Evolutionary conservation across 345 rosid species (phyloP).

Genomic region (Adansonia digitata): DNA sequence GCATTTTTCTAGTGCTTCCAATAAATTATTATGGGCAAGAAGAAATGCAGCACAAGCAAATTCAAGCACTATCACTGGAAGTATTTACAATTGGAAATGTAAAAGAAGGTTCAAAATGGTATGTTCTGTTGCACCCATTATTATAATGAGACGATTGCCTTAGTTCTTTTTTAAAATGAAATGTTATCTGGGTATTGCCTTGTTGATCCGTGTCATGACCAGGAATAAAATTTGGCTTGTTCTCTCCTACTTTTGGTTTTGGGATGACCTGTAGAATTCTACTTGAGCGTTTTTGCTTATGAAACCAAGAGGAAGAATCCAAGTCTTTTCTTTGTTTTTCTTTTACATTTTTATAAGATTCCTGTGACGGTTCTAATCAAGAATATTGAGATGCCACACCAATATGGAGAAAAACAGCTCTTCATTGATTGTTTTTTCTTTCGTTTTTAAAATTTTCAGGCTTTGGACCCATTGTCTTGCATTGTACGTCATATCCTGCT

Average conservation of each 20-base stretch:
- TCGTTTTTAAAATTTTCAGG: constrained; percentile 37
- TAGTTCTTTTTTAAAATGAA: background rate
- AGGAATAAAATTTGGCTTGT: background rate
- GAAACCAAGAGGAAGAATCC: background rate
- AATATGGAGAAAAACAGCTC: background rate
- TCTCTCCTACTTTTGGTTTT: background rate
- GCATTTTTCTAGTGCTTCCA: constrained; percentile 70
- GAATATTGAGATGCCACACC: background rate
- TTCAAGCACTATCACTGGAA: constrained; percentile 49
- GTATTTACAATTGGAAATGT: constrained; percentile 79
- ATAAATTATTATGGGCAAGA: constrained; percentile 75
- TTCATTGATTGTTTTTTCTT: constrained; percentile 10
- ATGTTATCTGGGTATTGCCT: background rate
- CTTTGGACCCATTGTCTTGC: constrained; percentile 86
- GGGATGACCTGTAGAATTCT: too few relatives aligned
- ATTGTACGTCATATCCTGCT: constrained; percentile 61
- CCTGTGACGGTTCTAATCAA: background rate
- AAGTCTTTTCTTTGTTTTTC: background rate
- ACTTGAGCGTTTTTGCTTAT: background rate
- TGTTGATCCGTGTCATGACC: background rate
- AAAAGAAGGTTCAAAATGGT: constrained; percentile 75
- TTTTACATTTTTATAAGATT: background rate
- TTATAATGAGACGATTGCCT: background rate
- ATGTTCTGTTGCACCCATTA: constrained; percentile 19
- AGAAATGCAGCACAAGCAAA: constrained; percentile 47